A percentile compares a stretch with the other conserved stretches of the same genome.
phyloP scores from a whole-genome alignment of 169 alveolate species.

The Perkinsus marinus region DNA sequence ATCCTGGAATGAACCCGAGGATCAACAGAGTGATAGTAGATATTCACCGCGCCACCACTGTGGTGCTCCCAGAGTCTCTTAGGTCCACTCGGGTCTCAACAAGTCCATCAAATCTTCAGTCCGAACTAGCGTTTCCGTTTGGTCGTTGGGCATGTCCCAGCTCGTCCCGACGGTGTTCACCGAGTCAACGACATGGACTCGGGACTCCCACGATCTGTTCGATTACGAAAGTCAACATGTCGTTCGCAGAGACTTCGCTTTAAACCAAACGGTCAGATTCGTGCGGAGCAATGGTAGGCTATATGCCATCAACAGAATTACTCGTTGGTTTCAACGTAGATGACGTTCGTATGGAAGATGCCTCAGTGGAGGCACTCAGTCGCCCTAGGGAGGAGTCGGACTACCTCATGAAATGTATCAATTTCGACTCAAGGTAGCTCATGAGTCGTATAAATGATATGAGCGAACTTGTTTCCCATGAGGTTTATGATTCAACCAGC shows the following conservation, averaged over 20 bases:
- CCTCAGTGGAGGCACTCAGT: background rate
- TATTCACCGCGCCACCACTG: too few relatives aligned
- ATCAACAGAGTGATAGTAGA: too few relatives aligned
- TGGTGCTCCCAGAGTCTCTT: too few relatives aligned
- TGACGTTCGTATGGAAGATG: background rate
- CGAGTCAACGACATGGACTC: slow-evolving; percentile 51
- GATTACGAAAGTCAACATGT: slow-evolving; percentile 72
- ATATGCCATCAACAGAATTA: background rate
- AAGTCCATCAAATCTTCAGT: background rate
- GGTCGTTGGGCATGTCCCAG: background rate
- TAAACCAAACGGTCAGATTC: slow-evolving; percentile 17
- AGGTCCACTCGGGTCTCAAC: too few relatives aligned
- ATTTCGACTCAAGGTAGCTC: slow-evolving; percentile 8
- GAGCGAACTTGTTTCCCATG: background rate
- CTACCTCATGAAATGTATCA: background rate
- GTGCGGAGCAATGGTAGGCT: slow-evolving; percentile 7
- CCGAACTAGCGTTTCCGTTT: background rate
- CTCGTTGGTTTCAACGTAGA: too few relatives aligned
- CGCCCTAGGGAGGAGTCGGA: background rate
- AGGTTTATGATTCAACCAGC: slow-evolving; percentile 46
- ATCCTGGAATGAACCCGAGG: too few relatives aligned
- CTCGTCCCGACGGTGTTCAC: background rate
- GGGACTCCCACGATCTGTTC: slow-evolving; percentile 74
- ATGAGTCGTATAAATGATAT: background rate
- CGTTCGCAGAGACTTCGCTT: slow-evolving; percentile 31